These are phyloP conservation scores for Calonectria multiphialidica DNA, from an alignment of 2,329 filamentous ascomycete species.

Conservation along the genomic window DNA sequence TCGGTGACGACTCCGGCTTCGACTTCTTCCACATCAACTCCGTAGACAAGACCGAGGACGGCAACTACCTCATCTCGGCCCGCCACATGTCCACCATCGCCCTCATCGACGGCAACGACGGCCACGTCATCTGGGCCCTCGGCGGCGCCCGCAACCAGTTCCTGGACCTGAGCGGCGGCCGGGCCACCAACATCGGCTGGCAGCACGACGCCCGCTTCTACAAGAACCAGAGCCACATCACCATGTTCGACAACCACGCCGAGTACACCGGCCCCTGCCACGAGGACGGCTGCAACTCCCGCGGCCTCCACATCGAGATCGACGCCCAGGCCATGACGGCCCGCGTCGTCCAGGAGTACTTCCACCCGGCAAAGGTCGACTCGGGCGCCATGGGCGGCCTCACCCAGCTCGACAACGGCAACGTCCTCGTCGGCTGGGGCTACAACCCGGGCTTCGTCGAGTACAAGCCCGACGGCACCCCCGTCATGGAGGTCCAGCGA, in stretches of 20 bases:
- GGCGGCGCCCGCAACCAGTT: slow-evolving; percentile 52
- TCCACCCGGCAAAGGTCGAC: slow-evolving; percentile 41
- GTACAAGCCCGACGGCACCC: slow-evolving; percentile 39
- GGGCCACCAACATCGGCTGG: slow-evolving; percentile 52
- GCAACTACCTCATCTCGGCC: slow-evolving; percentile 53
- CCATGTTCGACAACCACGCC: slow-evolving; percentile 55
- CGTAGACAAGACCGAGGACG: slow-evolving; percentile 43
- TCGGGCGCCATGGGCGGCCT: slow-evolving; percentile 45
- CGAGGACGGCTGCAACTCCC: slow-evolving; percentile 41
- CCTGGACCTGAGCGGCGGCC: slow-evolving; percentile 48
- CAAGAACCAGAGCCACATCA: slow-evolving; percentile 45
- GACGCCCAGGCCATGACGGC: slow-evolving; percentile 45
- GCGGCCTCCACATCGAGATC: slow-evolving; percentile 47
- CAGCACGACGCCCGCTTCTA: slow-evolving; percentile 53
- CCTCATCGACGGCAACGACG: slow-evolving; percentile 46
- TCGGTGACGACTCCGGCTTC: slow-evolving; percentile 45
- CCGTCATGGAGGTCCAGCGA: slow-evolving; percentile 43
- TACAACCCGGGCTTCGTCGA: slow-evolving; percentile 45
- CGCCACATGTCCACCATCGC: slow-evolving; percentile 47
- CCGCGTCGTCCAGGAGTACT: slow-evolving; percentile 45
- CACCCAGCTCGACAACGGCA: slow-evolving; percentile 43
- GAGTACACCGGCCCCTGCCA: slow-evolving; percentile 46
- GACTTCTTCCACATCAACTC: slow-evolving; percentile 56
- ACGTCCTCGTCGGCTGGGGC: slow-evolving; percentile 44
- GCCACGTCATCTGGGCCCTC: slow-evolving; percentile 50